Base-by-base conservation (phyloP, 129 eudicot genomes). In the Heracleum sosnowskyi region DNA sequence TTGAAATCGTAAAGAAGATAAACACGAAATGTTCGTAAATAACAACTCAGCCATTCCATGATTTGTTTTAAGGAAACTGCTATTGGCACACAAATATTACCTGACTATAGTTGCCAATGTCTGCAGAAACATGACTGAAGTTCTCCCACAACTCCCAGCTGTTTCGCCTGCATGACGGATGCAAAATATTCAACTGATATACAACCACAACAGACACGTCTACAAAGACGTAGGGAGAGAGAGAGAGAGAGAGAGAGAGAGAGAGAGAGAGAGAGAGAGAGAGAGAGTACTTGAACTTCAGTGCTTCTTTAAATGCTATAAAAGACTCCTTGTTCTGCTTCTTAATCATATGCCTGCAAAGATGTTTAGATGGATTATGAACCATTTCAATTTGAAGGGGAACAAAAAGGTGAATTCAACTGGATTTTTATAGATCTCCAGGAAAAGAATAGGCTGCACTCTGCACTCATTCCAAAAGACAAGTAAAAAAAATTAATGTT, bases 101-200 rank as follows among this genome's bases (percentile, higher is more conserved):
- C 79, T 90, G 95, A 82, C 85, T n/a, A 26, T 84, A 85, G 77
- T 92, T 92, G 41, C 96, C 97, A 78, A 69, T 81, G 81, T 96
- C 95, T 18, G 90, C 97, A 16, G 99, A 95, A 72, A 96, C 95
- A 41, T 86, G 84, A 77, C 99, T 87, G 80, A 77, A 96, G 74
- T 96, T 92, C 72, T 92, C 95, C 99, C 99, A 96, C 96, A 96
- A 84, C 73, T 96, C 96, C 99, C 99, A 96, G 89, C 95, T 96
- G 73, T 90, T 88, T 40, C 99, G 82, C 83, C 89, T 86, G 86
- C 69, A 77, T 37, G 37, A 74, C 57, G 49, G 10, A 29, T 53
- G 4, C 75, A 53, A 34, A 62, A 24, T 40, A 8, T 9, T 69
- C 31, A 40, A 22, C 17, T 46, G 4, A 69, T 35, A 51, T 31